Conservation (phyloP, 352 stramenopile genomes). For the Thraustochytrium striatum region DNA sequence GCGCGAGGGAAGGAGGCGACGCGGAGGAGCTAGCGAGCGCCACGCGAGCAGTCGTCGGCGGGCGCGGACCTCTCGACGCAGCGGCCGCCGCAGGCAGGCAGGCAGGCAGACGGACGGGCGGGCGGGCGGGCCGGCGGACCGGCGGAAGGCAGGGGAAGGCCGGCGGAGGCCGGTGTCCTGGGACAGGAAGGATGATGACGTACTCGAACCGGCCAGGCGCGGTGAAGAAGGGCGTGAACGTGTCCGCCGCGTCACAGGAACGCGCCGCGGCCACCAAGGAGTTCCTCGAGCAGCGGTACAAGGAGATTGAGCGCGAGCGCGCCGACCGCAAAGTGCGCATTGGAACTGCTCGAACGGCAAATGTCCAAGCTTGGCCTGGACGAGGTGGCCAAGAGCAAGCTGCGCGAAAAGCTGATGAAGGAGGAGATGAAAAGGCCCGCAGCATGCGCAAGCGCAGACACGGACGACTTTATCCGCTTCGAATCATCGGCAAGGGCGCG, state of each 20-base stretch:
- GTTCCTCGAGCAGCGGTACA: conserved; percentile 46
- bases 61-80: too few species aligned
- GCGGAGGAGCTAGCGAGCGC: too few species aligned
- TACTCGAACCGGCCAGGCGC: not conserved
- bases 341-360: too few species aligned
- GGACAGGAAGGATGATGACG: conserved; percentile 33
- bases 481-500: conserved; percentile 93
- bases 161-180: too few species aligned
- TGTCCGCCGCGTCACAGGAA: conserved; percentile 14
- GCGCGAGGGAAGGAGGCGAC: too few species aligned
- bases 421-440: conserved; percentile 31
- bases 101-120: too few species aligned
- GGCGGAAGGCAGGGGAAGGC: too few species aligned
- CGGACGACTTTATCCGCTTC: conserved; percentile 94
- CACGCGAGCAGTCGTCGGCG: too few species aligned
- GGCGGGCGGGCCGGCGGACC: too few species aligned
- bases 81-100: too few species aligned
- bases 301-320: conserved; percentile 36
- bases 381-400: conserved; percentile 24
- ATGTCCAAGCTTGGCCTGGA: conserved; percentile 30
- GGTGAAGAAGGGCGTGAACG: not conserved
- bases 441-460: conserved; percentile 47
- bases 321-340: not conserved
- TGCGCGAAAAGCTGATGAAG: conserved; percentile 44
- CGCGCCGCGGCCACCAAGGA: conserved; percentile 37